These are phyloP conservation scores for Apiotrichum brassicae DNA, from an alignment of 1,284 basidiomycete genomes.

Conservation along the genomic window DNA sequence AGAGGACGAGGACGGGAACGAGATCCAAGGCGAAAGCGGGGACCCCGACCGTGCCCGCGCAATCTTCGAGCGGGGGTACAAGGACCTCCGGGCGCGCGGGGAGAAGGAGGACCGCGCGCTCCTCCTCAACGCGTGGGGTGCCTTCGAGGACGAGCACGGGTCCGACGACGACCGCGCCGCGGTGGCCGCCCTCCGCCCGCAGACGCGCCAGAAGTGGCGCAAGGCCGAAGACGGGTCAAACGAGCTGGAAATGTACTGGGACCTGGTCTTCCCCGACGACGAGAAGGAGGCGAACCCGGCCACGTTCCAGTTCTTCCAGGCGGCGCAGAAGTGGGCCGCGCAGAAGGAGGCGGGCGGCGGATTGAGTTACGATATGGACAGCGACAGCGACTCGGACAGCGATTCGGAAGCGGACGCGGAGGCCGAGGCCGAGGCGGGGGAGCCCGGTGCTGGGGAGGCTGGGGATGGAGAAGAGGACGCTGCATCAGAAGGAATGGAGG, in stretches of 20 bases:
- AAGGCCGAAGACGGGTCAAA: slow-evolving; percentile 77
- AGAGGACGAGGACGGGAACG: slow-evolving; percentile 67
- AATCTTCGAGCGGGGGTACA: slow-evolving; percentile 80
- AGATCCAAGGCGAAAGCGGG: slow-evolving; percentile 61
- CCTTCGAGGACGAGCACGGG: slow-evolving; percentile 76
- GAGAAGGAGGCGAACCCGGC: slow-evolving; percentile 84
- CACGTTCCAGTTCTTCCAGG: slow-evolving; percentile 87
- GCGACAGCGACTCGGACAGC: slow-evolving; percentile 24
- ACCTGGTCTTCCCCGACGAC: slow-evolving; percentile 90
- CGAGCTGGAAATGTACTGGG: slow-evolving; percentile 82
- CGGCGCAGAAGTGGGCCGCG: slow-evolving; percentile 76
- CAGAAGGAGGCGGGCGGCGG: slow-evolving; percentile 23
- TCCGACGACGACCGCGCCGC: slow-evolving; percentile 61
- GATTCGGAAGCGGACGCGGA: slow-evolving; percentile 5
- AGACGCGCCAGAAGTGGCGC: slow-evolving; percentile 75
- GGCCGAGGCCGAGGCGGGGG: slow-evolving; percentile 4
- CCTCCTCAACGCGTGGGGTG: slow-evolving; percentile 86
- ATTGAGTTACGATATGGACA: slow-evolving; percentile 39
- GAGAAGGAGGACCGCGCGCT: slow-evolving; percentile 88
- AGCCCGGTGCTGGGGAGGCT: slow-evolving; percentile 12
- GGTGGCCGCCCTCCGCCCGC: slow-evolving; percentile 84
- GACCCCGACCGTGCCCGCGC: slow-evolving; percentile 63
- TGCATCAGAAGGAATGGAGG: slow-evolving; percentile 13
- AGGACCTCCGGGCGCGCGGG: slow-evolving; percentile 68
- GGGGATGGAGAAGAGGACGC: slow-evolving; percentile 1